phyloP scores from a whole-genome alignment of 371 early-diverging fungal species.

The Apophysomyces elegans region DNA sequence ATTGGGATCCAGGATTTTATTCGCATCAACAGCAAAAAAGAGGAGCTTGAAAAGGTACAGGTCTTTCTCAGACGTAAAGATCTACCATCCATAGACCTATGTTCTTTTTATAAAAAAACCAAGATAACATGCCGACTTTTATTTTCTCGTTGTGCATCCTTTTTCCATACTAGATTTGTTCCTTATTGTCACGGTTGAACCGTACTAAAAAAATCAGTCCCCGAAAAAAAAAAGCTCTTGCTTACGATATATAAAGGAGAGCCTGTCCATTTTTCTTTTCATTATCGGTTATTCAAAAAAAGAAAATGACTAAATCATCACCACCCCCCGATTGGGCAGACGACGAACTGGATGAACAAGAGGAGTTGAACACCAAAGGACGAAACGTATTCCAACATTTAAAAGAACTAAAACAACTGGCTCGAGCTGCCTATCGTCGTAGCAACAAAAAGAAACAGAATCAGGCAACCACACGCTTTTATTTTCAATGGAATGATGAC shows the following conservation, averaged over 20 bases:
- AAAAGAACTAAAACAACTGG: background rate
- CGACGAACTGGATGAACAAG: constrained; percentile 1
- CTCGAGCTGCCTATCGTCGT: background rate
- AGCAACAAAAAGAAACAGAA: background rate
- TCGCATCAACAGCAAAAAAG: too few relatives aligned
- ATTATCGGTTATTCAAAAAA: too few relatives aligned
- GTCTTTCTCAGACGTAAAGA: too few relatives aligned
- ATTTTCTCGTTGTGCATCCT: too few relatives aligned
- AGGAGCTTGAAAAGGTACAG: too few relatives aligned
- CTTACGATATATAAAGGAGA: too few relatives aligned
- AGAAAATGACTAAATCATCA: constrained; percentile 11
- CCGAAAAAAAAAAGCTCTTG: constrained; percentile 4
- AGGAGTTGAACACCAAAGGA: background rate
- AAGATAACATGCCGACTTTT: too few relatives aligned
- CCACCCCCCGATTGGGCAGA: constrained; percentile 6
- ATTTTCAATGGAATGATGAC: background rate
- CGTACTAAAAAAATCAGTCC: background rate
- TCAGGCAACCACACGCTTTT: background rate
- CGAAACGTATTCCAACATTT: constrained; percentile 3
- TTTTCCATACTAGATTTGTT: too few relatives aligned
- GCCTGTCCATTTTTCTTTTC: too few relatives aligned
- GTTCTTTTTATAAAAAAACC: too few relatives aligned
- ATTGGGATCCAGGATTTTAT: too few relatives aligned
- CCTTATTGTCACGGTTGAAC: background rate
- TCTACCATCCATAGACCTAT: too few relatives aligned